phyloP scores from a whole-genome alignment of 805 yeast species.

The Kodamaea hsintzibuensis region DNA sequence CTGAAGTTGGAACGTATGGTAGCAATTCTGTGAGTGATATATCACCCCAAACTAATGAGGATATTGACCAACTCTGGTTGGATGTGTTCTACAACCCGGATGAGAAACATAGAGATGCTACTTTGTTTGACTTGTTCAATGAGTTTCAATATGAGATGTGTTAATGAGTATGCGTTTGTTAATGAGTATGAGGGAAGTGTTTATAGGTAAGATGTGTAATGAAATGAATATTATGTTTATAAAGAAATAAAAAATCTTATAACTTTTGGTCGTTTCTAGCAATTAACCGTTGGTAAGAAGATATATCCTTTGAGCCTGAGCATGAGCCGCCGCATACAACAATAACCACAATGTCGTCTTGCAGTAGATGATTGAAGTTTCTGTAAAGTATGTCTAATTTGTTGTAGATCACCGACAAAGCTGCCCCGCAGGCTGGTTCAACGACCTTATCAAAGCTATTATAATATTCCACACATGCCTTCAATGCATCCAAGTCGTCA shows the following conservation, averaged over 20 bases:
- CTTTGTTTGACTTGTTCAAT: constrained; percentile 9
- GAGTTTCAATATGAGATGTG: constrained; percentile 5
- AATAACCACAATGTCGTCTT: constrained; percentile 49
- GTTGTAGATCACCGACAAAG: constrained; percentile 54
- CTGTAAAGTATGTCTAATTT: constrained; percentile 28
- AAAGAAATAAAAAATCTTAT: not conserved
- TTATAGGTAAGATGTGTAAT: not conserved
- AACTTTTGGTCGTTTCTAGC: constrained; percentile 12
- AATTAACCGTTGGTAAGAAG: constrained; percentile 15
- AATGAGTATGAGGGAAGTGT: not conserved
- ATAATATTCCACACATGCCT: constrained; percentile 52
- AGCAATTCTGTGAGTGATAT: not conserved
- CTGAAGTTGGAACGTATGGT: not conserved
- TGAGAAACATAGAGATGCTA: constrained; percentile 2
- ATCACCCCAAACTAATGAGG: constrained; percentile 4
- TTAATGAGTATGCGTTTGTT: not conserved
- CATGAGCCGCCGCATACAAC: constrained; percentile 56
- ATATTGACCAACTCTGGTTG: constrained; percentile 13
- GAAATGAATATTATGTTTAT: not conserved
- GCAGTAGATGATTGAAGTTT: constrained; percentile 24
- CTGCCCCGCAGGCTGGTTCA: constrained; percentile 78
- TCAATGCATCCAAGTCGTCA: constrained; percentile 57
- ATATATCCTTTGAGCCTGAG: constrained; percentile 15
- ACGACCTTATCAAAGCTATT: constrained; percentile 51
- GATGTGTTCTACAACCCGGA: constrained; percentile 7